Base-by-base conservation (phyloP, 139 green algal genomes). In the Micractinium conductrix region DNA sequence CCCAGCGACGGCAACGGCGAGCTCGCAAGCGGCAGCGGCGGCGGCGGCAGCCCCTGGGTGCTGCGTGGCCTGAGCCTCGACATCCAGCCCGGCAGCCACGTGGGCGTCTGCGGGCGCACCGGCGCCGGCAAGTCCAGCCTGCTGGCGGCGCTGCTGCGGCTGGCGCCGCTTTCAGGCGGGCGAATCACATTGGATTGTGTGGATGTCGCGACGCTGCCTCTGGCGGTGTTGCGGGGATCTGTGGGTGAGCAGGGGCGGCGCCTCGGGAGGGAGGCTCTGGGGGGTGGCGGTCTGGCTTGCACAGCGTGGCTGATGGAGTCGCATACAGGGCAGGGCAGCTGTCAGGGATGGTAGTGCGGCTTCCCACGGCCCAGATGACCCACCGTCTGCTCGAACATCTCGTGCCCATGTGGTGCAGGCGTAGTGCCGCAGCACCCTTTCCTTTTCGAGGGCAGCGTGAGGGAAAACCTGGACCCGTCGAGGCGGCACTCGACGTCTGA, bases 401-500 rank as follows among this genome's bases (percentile, higher is more conserved):
- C 48, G 12, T 58, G 48, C 16, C 48, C 10, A 58, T 58, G 48
- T 58, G 48, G 10, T 58, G 48, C 48, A 65, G 87, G 86, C 19
- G 60, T 91, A 28, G 89, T 93, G 4, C 91, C 93, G 38, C 94
- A 98, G 87, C 81, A 74, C 7, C 93, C 95, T 1, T 89, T 97
- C 70, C 63, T 97, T 0, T 94, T 97, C n/a, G 68, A 84, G 37
- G 93, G 92, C n/a, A 92, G 62, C 6, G 69, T 98, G 4, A 22
- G 88, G 8, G 85, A 94, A 14, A 97, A 97, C 75, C 75, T 96
- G 62, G 93, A 97, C 84, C 94, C 92, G 0, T 38, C 83, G 37
- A 80, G 82, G 14, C 21, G 14, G 6, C 69, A 90, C 79, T 88
- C 14, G 22, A 85, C 91, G 42, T 60, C 45, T 26, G 83, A 90